Evolutionary conservation across 768 basidiomycete species (phyloP).

Genomic region (Vararia minispora): DNA sequence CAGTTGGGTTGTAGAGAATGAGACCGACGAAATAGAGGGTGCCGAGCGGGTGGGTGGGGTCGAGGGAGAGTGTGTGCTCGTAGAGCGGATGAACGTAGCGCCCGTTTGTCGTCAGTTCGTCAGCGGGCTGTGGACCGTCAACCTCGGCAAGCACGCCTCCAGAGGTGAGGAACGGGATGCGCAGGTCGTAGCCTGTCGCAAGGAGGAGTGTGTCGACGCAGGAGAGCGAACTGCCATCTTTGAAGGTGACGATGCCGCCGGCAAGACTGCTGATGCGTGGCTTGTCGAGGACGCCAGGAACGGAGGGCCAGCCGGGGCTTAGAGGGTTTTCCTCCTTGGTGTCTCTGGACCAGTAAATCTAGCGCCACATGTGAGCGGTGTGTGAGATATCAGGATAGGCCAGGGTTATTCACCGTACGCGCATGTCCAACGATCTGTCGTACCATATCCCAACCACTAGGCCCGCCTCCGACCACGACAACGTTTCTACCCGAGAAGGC

Average conservation of each 20-base stretch:
- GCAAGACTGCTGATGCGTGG: slow-evolving; percentile 42
- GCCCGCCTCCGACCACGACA: slow-evolving; percentile 37
- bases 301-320: slow-evolving; percentile 8
- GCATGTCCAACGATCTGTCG: slow-evolving; percentile 30
- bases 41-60: slow-evolving; percentile 32
- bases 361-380: too few species aligned
- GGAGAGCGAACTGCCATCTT: slow-evolving; percentile 29
- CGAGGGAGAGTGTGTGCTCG: slow-evolving; percentile 40
- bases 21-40: slow-evolving; percentile 47
- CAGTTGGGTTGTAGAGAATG: slow-evolving; percentile 35
- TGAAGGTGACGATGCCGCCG: slow-evolving; percentile 30
- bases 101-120: slow-evolving; percentile 34
- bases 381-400: too few species aligned
- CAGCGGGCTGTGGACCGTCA: slow-evolving; percentile 1
- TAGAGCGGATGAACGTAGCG: slow-evolving; percentile 46
- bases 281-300: slow-evolving; percentile 15
- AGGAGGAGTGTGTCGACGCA: slow-evolving; percentile 39
- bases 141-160: slow-evolving; percentile 15
- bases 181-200: slow-evolving; percentile 44
- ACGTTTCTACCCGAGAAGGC: slow-evolving; percentile 31
- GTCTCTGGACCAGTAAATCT: too few species aligned
- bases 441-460: slow-evolving; percentile 36
- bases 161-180: slow-evolving; percentile 35
- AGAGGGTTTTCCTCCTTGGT: slow-evolving; percentile 15
- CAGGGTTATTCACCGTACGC: too few species aligned